Evolutionary conservation across 2,329 filamentous ascomycete species (phyloP).

Genomic region (Cladosporium phlei): DNA sequence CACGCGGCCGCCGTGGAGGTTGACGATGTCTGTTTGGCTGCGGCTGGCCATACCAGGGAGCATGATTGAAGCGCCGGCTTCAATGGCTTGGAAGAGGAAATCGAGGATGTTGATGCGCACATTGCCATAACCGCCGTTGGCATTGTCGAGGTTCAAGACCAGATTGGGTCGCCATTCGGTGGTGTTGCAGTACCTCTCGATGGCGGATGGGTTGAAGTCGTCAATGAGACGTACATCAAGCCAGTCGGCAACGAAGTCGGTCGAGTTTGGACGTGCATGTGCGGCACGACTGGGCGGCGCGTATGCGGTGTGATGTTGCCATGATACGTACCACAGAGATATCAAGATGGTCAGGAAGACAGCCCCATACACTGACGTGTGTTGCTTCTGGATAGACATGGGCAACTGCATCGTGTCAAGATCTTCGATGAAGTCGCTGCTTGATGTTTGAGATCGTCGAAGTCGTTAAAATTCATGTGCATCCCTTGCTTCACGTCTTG

Average conservation of each 20-base stretch:
- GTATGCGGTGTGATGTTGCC: slow-evolving; percentile 13
- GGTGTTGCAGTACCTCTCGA: slow-evolving; percentile 31
- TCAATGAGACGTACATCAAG: slow-evolving; percentile 21
- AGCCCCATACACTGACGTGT: slow-evolving; percentile 10
- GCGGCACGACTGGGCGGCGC: background rate
- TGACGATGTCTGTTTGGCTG: slow-evolving; percentile 17
- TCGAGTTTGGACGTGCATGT: slow-evolving; percentile 3
- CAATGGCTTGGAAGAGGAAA: slow-evolving; percentile 45
- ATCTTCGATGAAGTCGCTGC: slow-evolving; percentile 10
- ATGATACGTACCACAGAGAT: slow-evolving; percentile 23
- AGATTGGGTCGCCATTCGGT: slow-evolving; percentile 40
- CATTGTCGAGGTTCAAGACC: slow-evolving; percentile 42
- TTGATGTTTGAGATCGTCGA: background rate
- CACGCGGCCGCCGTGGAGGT: slow-evolving; percentile 23
- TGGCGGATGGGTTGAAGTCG: slow-evolving; percentile 22
- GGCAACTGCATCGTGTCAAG: slow-evolving; percentile 16
- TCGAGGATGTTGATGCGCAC: slow-evolving; percentile 44
- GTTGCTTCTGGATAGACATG: slow-evolving; percentile 16
- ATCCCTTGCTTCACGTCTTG: slow-evolving; percentile 15
- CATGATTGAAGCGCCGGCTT: slow-evolving; percentile 41
- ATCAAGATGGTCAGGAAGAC: slow-evolving; percentile 16
- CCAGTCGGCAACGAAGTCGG: slow-evolving; percentile 25
- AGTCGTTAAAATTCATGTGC: too few relatives aligned
- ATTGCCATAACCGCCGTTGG: slow-evolving; percentile 41
- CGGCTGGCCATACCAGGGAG: slow-evolving; percentile 18